These are phyloP conservation scores for Avena atlantica DNA, from an alignment of 176 grass and related monocot genomes.

Conservation along the genomic window DNA sequence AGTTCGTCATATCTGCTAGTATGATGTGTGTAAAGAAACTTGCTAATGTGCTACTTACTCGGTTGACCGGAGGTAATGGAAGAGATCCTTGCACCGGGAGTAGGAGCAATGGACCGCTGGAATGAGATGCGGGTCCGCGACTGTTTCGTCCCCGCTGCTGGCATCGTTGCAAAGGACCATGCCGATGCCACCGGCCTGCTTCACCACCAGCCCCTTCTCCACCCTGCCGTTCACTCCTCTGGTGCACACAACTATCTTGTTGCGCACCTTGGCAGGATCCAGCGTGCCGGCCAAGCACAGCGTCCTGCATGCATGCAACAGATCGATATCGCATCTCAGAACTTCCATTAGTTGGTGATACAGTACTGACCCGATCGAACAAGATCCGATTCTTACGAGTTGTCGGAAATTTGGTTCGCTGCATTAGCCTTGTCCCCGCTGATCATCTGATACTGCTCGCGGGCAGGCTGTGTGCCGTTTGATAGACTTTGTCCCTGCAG, in stretches of 20 bases:
- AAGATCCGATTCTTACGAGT: constrained; percentile 43
- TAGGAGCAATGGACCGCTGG: constrained; percentile 65
- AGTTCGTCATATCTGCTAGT: too few relatives aligned
- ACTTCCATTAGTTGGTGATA: not conserved
- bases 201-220: constrained; percentile 56
- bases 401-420: not conserved
- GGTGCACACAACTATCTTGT: constrained; percentile 70
- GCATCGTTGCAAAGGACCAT: constrained; percentile 68
- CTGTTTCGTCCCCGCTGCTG: constrained; percentile 20
- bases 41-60: constrained; percentile 24
- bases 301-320: constrained; percentile 30
- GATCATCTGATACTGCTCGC: constrained; percentile 45
- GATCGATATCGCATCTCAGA: not conserved
- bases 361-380: not conserved
- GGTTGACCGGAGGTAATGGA: constrained; percentile 26
- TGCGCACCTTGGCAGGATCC: constrained; percentile 44
- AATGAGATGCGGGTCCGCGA: constrained; percentile 59
- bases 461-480: constrained; percentile 17
- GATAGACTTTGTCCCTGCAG: constrained; percentile 72
- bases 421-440: constrained; percentile 55
- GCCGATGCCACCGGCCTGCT: constrained; percentile 58
- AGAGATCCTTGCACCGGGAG: constrained; percentile 43
- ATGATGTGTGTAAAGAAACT: too few relatives aligned
- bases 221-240: constrained; percentile 49
- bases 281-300: constrained; percentile 57